Evolutionary conservation across 1,139 yeast species (phyloP).

Genomic region (Yamadazyma aaseri): DNA sequence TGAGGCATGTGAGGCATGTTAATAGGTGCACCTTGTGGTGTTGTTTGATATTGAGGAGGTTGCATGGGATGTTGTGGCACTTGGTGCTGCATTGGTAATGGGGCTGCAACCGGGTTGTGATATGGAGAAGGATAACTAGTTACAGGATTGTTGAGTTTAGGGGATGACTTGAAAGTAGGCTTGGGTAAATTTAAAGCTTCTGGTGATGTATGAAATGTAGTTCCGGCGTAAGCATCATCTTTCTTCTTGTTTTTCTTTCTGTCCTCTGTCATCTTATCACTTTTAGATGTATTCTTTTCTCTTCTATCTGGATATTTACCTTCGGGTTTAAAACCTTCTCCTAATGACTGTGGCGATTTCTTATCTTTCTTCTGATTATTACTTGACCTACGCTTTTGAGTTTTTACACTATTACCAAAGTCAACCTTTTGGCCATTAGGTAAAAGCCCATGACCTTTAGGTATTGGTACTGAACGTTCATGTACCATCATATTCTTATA

Average conservation of each 20-base stretch:
- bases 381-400: slow-evolving; percentile 9
- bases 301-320: slow-evolving; percentile 15
- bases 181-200: slow-evolving; percentile 57
- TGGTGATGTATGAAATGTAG: slow-evolving; percentile 58
- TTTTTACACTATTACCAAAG: slow-evolving; percentile 38
- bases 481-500: slow-evolving; percentile 38
- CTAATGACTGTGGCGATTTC: slow-evolving; percentile 20
- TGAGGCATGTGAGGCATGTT: slow-evolving; percentile 1
- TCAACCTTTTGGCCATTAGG: slow-evolving; percentile 46
- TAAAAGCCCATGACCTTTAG: slow-evolving; percentile 20
- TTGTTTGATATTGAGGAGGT: slow-evolving; percentile 1
- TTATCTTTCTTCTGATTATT: slow-evolving; percentile 5
- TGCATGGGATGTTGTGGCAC: neutral
- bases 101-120: slow-evolving; percentile 5
- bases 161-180: slow-evolving; percentile 44
- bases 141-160: slow-evolving; percentile 18
- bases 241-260: slow-evolving; percentile 9
- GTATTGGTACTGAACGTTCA: slow-evolving; percentile 29
- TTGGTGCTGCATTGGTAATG: slow-evolving; percentile 1
- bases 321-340: slow-evolving; percentile 35
- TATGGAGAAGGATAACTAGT: slow-evolving; percentile 13
- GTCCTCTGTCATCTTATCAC: slow-evolving; percentile 13
- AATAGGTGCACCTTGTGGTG: neutral
- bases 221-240: slow-evolving; percentile 50
- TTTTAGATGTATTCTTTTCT: slow-evolving; percentile 9